Conservation (phyloP, 116 monocot species). For the Trichopus zeylanicus region DNA sequence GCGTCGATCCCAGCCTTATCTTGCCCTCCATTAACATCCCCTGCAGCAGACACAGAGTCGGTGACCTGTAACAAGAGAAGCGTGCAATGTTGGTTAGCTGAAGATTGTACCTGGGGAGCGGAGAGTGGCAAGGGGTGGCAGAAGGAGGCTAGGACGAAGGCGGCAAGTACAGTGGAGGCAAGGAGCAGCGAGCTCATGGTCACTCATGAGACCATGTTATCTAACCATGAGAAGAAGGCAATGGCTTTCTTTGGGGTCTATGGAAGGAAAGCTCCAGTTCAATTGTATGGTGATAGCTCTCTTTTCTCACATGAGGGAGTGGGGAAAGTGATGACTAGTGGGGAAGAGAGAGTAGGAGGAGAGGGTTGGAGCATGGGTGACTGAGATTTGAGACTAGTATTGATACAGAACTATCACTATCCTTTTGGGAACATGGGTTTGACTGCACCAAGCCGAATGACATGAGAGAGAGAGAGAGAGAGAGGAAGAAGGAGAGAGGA, state of each 20-base stretch:
- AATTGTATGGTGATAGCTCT: too few species aligned
- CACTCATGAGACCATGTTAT: constrained; percentile 20
- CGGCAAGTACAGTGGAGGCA: constrained; percentile 7
- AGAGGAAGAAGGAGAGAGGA: constrained; percentile 4
- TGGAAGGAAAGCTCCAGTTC: too few species aligned
- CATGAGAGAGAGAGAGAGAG: too few species aligned
- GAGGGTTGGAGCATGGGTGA: too few species aligned
- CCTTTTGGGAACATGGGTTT: constrained; percentile 14
- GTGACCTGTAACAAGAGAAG: not conserved
- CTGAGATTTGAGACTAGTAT: not conserved
- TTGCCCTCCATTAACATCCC: constrained; percentile 69
- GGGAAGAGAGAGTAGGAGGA: constrained; percentile 6
- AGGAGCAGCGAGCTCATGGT: constrained; percentile 23
- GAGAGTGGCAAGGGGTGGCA: constrained; percentile 1
- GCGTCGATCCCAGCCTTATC: constrained; percentile 75
- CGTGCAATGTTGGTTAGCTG: not conserved
- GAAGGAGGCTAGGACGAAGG: constrained; percentile 11
- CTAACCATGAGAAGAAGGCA: constrained; percentile 10
- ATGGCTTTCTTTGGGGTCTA: too few species aligned
- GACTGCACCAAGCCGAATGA: constrained; percentile 11
- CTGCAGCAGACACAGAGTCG: constrained; percentile 8
- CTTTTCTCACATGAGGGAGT: too few species aligned
- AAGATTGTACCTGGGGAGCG: constrained; percentile 29
- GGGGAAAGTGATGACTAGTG: not conserved
- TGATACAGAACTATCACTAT: constrained; percentile 17